These are phyloP conservation scores for Phalaenopsis aphrodite DNA, from an alignment of 106 monocot genomes.

Conservation along the genomic window DNA sequence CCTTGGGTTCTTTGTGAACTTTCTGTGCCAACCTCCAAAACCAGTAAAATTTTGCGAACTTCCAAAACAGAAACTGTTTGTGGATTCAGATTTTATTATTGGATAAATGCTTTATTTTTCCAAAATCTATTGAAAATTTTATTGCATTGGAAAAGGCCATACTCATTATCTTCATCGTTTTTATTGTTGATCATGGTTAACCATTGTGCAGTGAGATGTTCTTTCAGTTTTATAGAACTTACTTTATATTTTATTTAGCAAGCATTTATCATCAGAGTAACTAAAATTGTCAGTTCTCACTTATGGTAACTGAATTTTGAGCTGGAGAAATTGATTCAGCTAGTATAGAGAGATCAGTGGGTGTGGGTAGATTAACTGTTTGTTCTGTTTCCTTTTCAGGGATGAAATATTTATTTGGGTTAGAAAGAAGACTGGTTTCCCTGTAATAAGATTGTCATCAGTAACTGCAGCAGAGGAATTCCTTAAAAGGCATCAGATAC, in stretches of 20 bases:
- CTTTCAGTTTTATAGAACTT: not conserved
- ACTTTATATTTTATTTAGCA: not conserved
- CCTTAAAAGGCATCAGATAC: conserved; percentile 44
- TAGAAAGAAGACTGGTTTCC: conserved; percentile 83
- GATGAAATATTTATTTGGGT: conserved; percentile 91
- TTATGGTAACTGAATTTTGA: not conserved
- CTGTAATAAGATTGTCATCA: conserved; percentile 53
- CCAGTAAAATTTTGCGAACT: not conserved
- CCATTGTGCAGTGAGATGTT: not conserved
- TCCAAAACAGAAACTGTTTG: not conserved
- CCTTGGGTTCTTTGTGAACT: not conserved
- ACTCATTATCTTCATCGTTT: not conserved
- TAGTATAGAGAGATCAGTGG: not conserved
- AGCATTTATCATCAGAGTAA: not conserved
- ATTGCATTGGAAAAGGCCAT: not conserved
- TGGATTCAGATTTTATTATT: not conserved
- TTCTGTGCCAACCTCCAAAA: not conserved
- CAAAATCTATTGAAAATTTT: not conserved
- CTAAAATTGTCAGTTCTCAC: not conserved
- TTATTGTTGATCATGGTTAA: not conserved
- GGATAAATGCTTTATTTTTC: not conserved
- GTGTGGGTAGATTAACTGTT: not conserved
- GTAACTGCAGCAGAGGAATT: conserved; percentile 55
- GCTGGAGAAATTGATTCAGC: not conserved
- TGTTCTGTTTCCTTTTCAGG: conserved; percentile 25